Conservation (phyloP, 2,329 filamentous ascomycete genomes). For the Didymella sp. region DNA sequence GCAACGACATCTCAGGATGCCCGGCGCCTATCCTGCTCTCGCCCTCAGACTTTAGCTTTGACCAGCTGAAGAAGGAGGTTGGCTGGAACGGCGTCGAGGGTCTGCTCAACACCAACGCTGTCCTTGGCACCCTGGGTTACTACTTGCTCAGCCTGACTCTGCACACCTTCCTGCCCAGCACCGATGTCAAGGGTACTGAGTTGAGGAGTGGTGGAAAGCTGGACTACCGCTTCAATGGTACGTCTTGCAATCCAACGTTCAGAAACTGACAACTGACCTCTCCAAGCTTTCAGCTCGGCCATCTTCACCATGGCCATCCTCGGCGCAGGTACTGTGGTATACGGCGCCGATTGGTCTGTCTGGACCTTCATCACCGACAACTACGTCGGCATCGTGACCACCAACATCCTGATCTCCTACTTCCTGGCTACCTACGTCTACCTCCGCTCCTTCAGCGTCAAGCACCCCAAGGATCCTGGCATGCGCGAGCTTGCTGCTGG, state of each 20-base stretch:
- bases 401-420: constrained; percentile 80
- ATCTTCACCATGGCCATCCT: constrained; percentile 74
- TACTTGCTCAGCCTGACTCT: constrained; percentile 78
- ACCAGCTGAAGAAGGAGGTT: constrained; percentile 77
- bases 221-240: constrained; percentile 76
- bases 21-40: constrained; percentile 81
- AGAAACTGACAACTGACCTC: constrained; percentile 19
- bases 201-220: constrained; percentile 75
- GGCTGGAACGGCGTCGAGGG: constrained; percentile 82
- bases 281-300: constrained; percentile 75
- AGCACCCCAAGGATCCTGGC: constrained; percentile 70
- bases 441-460: constrained; percentile 79
- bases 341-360: constrained; percentile 82
- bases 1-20: constrained; percentile 92
- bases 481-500: constrained; percentile 81
- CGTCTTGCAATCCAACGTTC: constrained; percentile 17
- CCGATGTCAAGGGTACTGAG: constrained; percentile 72
- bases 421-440: constrained; percentile 80
- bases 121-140: constrained; percentile 76
- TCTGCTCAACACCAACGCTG: constrained; percentile 72
- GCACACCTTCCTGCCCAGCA: constrained; percentile 77
- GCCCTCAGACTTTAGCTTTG: constrained; percentile 73
- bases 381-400: constrained; percentile 83
- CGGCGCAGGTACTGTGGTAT: constrained; percentile 74
- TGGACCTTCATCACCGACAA: constrained; percentile 96